Evolutionary conservation across 352 stramenopile species (phyloP), one percentile per base, ranked within the genome.

Genomic region (Globisporangium canariense): DNA sequence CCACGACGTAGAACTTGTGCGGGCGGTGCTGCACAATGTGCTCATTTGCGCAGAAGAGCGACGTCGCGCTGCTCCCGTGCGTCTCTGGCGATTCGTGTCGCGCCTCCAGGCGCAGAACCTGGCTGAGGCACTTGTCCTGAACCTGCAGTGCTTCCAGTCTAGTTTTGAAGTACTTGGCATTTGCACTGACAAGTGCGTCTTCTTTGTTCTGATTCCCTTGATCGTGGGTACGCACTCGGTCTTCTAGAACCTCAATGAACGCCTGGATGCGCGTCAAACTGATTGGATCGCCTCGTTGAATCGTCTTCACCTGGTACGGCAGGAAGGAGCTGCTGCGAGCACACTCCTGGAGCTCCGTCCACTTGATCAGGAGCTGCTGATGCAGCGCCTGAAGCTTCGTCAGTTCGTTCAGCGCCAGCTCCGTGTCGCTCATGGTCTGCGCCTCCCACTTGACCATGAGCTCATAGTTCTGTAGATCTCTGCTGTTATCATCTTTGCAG

Each of bases 361-460:
- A 75, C 53, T 85, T 90, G 28, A 20, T 22, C 11, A 86, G 11
- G 22, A 91, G 66, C 46, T 90, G 74, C n/a, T 82, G 63, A 47
- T 91, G 79, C 47, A 88, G 71, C 54, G 79, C 73, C 58, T 83
- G 75, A 3, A 90, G 68, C 34, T 66, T 64, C 34, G 74, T 62
- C 22, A 93, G 70, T 38, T 76, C 60, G 11, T 74, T 69, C 32
- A 89, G 52, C 18, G 78, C 49, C 18, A 70, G 59, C 25, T 83
- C 73, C 0, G 74, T 60, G 58, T 89, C 77, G n/a, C 66, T 55
- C 20, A 64, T 54, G 3, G 69, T 69, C 56, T 77, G 63, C 3
- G 38, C n/a, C 9, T 58, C 32, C 62, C 67, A 71, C 1, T 40
- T 16, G 5, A 10, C n/a, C 55, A 41, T 57, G 28, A 51, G 11